A percentile compares a stretch with the other conserved stretches of the same genome.
Evolutionary conservation across 495 filamentous ascomycete species (phyloP).

Genomic region (Aspergillus bridgeri): DNA sequence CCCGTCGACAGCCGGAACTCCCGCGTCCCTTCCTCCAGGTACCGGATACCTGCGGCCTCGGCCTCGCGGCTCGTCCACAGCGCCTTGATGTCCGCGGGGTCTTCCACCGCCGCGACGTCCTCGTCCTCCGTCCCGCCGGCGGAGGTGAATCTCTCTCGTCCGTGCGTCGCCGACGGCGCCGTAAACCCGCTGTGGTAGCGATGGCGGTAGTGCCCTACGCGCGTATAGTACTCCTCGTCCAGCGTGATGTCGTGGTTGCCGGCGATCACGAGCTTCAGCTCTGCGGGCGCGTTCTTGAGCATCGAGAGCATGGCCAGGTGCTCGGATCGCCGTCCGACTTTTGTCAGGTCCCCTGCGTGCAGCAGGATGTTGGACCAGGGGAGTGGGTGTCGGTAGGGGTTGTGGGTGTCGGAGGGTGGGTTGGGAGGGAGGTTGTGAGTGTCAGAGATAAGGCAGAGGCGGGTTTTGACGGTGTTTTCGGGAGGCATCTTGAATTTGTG

Average conservation of each 20-base stretch:
- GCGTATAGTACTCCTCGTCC: conserved; percentile 51
- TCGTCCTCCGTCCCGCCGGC: conserved; percentile 9
- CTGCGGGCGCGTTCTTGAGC: conserved; percentile 54
- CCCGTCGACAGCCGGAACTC: conserved; percentile 55
- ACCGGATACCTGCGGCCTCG: conserved; percentile 49
- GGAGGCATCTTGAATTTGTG: conserved; percentile 3
- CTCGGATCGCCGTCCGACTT: conserved; percentile 53
- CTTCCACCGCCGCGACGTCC: conserved; percentile 14
- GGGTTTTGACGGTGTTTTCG: conserved; percentile 35
- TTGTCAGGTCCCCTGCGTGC: conserved; percentile 73
- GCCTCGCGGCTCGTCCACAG: conserved; percentile 51
- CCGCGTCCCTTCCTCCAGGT: conserved; percentile 64
- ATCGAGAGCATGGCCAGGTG: conserved; percentile 51
- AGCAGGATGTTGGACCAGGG: conserved; percentile 62
- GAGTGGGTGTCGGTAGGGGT: conserved; percentile 44
- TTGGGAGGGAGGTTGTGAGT: conserved; percentile 50
- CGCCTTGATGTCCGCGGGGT: conserved; percentile 28
- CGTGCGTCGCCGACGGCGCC: conserved; percentile 9
- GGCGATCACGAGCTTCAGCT: conserved; percentile 74
- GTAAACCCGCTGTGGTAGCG: conserved; percentile 19
- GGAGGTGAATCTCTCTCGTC: background rate
- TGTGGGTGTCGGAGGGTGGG: conserved; percentile 18
- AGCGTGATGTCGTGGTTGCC: conserved; percentile 79
- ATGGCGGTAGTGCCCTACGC: conserved; percentile 31
- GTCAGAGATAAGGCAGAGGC: conserved; percentile 61